These are phyloP conservation scores for Ajuga chamaepitys DNA, from an alignment of 257 asterid species.

Conservation along the genomic window DNA sequence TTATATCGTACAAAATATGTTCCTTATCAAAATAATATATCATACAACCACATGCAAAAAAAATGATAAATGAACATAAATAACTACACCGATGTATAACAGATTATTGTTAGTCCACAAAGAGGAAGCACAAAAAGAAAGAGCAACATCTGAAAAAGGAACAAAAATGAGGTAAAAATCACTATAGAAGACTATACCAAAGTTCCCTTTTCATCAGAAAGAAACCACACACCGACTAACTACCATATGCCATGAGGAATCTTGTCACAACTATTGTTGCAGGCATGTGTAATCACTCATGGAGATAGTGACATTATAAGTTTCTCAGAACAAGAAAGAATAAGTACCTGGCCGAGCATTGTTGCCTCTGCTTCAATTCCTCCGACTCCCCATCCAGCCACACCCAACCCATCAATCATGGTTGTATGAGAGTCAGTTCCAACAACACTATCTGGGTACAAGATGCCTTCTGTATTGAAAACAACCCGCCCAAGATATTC, in stretches of 20 bases:
- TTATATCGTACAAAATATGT: no score
- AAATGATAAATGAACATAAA: neutral
- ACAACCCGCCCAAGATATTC: constrained; percentile 90
- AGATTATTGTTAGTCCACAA: no score
- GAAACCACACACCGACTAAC: constrained; percentile 84
- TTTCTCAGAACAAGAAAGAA: no score
- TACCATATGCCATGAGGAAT: constrained; percentile 36
- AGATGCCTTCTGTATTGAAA: constrained; percentile 65
- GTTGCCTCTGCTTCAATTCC: constrained; percentile 97
- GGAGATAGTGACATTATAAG: no score
- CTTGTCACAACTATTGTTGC: constrained; percentile 56
- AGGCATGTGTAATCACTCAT: neutral
- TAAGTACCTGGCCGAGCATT: constrained; percentile 86
- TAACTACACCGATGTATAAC: neutral
- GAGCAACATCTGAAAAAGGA: neutral
- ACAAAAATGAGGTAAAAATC: no score
- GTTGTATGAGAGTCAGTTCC: constrained; percentile 92
- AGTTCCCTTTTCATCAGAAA: no score
- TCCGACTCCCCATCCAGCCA: constrained; percentile 99
- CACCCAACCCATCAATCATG: constrained; percentile 86
- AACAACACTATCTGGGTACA: constrained; percentile 87
- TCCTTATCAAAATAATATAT: no score
- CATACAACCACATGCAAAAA: no score
- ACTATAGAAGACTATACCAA: no score
- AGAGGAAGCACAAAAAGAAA: no score